Evolutionary conservation across 768 basidiomycete species (phyloP).

Genomic region (Tremella mesenterica): DNA sequence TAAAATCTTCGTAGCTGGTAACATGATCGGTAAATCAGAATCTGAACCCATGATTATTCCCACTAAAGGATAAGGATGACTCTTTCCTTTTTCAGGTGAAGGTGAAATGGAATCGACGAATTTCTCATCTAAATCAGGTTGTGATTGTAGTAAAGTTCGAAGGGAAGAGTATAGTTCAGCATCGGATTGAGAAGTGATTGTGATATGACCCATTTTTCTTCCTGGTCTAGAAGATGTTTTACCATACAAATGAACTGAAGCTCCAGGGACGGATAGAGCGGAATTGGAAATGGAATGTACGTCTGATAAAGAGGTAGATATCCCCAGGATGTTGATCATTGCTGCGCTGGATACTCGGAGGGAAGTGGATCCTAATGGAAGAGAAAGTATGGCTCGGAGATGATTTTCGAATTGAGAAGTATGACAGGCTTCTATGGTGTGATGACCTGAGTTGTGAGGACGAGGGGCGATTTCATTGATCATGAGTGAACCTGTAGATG

Average conservation of each 20-base stretch:
- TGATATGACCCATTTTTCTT: constrained; percentile 97
- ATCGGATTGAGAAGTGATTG: constrained; percentile 73
- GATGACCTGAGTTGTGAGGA: constrained; percentile 97
- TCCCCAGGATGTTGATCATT: constrained; percentile 95
- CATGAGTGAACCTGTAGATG: constrained; percentile 56
- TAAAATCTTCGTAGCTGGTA: constrained; percentile 75
- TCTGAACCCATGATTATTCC: constrained; percentile 98
- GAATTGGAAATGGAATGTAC: constrained; percentile 53
- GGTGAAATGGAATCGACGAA: constrained; percentile 46
- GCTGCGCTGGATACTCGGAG: constrained; percentile 76
- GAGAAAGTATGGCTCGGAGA: constrained; percentile 79
- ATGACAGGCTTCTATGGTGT: constrained; percentile 94
- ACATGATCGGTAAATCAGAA: constrained; percentile 90
- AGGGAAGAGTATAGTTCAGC: constrained; percentile 62
- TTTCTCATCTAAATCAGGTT: constrained; percentile 44
- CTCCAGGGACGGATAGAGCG: constrained; percentile 65
- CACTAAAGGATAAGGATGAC: constrained; percentile 66
- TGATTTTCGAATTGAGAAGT: constrained; percentile 98
- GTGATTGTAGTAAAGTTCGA: constrained; percentile 60
- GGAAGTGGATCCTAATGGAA: constrained; percentile 79
- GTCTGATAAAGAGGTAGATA: constrained; percentile 52
- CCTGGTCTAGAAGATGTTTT: constrained; percentile 81
- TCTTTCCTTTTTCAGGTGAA: constrained; percentile 48
- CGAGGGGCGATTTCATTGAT: constrained; percentile 97
- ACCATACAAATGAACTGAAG: constrained; percentile 84